Evolutionary conservation across 768 basidiomycete species (phyloP), one percentile per base, ranked within the genome.

Genomic region (Neoboletus brunneissimus): DNA sequence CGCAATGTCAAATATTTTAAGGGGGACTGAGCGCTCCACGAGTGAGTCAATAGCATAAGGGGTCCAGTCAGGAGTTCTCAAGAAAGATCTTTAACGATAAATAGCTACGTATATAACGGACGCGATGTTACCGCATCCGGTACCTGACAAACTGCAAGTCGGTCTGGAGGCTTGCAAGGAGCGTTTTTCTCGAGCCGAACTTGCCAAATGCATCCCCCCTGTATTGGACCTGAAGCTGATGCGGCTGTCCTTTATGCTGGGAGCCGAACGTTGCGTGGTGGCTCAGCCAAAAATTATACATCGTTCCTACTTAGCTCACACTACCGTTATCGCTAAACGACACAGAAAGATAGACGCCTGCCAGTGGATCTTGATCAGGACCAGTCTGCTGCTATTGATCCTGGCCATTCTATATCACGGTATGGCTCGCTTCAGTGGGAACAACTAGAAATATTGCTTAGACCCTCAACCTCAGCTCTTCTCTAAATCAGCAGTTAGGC

Each of bases 21-120:
- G 22, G 46, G 56, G 56, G 56, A 37, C 29, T 41, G 50, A 51
- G 41, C 31, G 18, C 54, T 57, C 53, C 56, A 49, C 50, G 58
- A 66, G 61, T 67, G 64, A 67, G 65, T 67, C 48, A 55, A 53
- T 40, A 64, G n/a, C 61, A 25, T 44, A 59, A 57, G 54, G 58
- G 56, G 47, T 58, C 41, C 42, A 43, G 16, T 57, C 51, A 48
- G 42, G 55, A 56, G 40, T 55, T 66, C 62, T 67, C 53, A 69
- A 64, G 61, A 55, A 54, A 58, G 9, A 23, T 55, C 49, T 68
- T 56, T 64, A 42, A 55, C 32, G 51, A 67, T 31, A 53, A 57
- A 60, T 66, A 61, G 64, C 54, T 64, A 67, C 58, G 58, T 64
- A 67, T 40, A 51, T 51, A 40, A 40, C 25, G n/a, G 27, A 25